A percentile compares a stretch with the other conserved stretches of the same genome.
Conservation (phyloP, 345 rosid genomes). For the Geranium brycei region DNA sequence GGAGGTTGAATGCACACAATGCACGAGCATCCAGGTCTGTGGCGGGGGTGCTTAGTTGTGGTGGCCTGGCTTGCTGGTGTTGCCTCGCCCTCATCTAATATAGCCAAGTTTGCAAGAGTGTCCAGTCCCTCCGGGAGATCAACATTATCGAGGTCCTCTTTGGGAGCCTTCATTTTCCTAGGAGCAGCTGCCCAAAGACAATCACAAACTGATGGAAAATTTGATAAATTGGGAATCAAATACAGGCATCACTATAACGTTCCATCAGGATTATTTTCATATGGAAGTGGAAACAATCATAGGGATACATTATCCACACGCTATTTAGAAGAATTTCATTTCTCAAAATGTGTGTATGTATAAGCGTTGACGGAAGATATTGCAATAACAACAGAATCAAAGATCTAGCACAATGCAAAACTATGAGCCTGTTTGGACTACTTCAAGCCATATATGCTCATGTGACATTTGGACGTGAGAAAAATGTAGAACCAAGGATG, state of each 20-base stretch:
- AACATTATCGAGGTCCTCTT: slow-evolving; percentile 28
- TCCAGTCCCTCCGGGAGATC: slow-evolving; percentile 57
- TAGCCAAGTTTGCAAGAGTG: slow-evolving; percentile 55
- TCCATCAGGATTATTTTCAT: too few relatives aligned
- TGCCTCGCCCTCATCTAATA: slow-evolving; percentile 45
- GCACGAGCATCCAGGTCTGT: slow-evolving; percentile 83
- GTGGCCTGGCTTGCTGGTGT: slow-evolving; percentile 42
- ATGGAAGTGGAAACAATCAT: too few relatives aligned
- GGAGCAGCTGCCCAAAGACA: slow-evolving; percentile 23
- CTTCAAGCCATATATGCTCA: background rate
- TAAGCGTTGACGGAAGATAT: too few relatives aligned
- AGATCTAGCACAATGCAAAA: too few relatives aligned
- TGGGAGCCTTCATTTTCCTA: slow-evolving; percentile 40
- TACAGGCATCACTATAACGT: background rate
- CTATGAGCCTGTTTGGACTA: too few relatives aligned
- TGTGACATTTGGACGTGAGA: background rate
- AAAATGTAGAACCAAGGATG: background rate
- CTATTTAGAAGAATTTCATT: too few relatives aligned
- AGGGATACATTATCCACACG: too few relatives aligned
- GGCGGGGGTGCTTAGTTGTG: slow-evolving; percentile 75
- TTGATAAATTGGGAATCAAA: slow-evolving; percentile 5
- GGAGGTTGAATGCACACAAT: slow-evolving; percentile 93
- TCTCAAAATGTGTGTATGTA: too few relatives aligned
- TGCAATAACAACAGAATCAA: background rate
- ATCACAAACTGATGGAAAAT: slow-evolving; percentile 4